phyloP scores from a whole-genome alignment of 306 rosid species.

The Rubus idaeus region DNA sequence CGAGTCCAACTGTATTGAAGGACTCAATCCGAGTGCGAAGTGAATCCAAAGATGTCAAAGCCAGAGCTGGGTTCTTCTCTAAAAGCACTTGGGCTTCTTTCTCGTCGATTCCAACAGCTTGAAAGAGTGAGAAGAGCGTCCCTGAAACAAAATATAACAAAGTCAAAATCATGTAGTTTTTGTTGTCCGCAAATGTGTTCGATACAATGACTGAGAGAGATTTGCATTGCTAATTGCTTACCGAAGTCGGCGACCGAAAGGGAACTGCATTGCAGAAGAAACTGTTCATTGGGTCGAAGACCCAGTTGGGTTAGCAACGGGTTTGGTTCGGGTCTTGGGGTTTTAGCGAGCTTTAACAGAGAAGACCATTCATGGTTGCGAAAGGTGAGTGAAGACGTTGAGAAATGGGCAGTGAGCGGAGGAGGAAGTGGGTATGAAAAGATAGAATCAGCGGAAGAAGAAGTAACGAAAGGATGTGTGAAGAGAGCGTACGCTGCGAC shows the following conservation, averaged over 20 bases:
- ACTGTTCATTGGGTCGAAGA: slow-evolving; percentile 23
- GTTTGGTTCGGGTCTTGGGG: slow-evolving; percentile 17
- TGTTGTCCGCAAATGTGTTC: slow-evolving; percentile 30
- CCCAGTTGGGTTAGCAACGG: slow-evolving; percentile 12
- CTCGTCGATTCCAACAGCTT: slow-evolving; percentile 47
- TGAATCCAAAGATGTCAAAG: slow-evolving; percentile 31
- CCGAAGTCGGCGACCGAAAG: slow-evolving; percentile 23
- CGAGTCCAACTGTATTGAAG: slow-evolving; percentile 50
- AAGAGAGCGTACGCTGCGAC: slow-evolving; percentile 26
- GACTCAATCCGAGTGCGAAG: slow-evolving; percentile 43
- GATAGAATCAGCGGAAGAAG: slow-evolving; percentile 12
- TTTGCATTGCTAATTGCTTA: slow-evolving; percentile 21
- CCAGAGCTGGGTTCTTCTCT: slow-evolving; percentile 39
- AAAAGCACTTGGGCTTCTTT: slow-evolving; percentile 40
- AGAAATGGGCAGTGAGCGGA: neutral
- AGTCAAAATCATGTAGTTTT: neutral
- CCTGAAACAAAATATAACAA: slow-evolving; percentile 37
- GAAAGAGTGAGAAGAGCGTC: slow-evolving; percentile 40
- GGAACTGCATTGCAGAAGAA: slow-evolving; percentile 33
- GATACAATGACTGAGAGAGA: slow-evolving; percentile 42
- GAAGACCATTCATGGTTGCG: slow-evolving; percentile 7
- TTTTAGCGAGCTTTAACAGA: slow-evolving; percentile 11
- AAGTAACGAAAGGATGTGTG: slow-evolving; percentile 20
- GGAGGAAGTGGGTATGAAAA: slow-evolving; percentile 9
- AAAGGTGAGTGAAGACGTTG: slow-evolving; percentile 7